phyloP scores from a whole-genome alignment of 768 basidiomycete species.

The Boletus vinaceobasis region DNA sequence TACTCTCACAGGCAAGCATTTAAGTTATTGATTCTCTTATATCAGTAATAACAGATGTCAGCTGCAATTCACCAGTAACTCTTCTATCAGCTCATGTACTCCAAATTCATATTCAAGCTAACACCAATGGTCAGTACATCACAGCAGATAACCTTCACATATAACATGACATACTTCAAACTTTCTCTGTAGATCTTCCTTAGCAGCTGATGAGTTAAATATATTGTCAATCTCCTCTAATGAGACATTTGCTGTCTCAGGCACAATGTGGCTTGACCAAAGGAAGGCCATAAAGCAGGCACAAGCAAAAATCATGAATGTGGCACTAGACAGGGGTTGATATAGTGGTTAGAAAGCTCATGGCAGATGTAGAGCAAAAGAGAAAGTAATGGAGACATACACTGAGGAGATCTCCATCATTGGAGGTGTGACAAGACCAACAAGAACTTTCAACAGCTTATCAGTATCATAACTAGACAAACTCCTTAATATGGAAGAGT shows the following conservation, averaged over 20 bases:
- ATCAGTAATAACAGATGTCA: conserved; percentile 1
- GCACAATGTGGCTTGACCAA: conserved; percentile 67
- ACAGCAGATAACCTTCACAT: background rate
- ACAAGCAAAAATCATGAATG: conserved; percentile 64
- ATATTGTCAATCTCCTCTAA: conserved; percentile 74
- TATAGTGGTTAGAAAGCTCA: background rate
- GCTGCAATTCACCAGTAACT: conserved; percentile 25
- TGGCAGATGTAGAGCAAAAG: background rate
- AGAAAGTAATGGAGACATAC: conserved; percentile 31
- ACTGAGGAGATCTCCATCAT: conserved; percentile 59
- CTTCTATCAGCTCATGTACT: conserved; percentile 42
- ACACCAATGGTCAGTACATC: background rate
- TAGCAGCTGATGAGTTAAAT: conserved; percentile 57
- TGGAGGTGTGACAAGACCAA: conserved; percentile 70
- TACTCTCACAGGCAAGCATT: background rate
- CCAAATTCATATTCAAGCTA: conserved; percentile 62
- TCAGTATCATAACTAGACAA: conserved; percentile 1
- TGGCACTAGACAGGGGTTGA: conserved; percentile 39
- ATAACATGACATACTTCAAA: conserved; percentile 41
- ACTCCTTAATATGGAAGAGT: background rate
- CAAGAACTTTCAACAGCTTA: conserved; percentile 48
- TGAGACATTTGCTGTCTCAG: conserved; percentile 74
- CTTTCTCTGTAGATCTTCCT: conserved; percentile 49
- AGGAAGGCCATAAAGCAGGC: conserved; percentile 66
- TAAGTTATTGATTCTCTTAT: background rate